Base-by-base conservation (phyloP, 2,329 filamentous ascomycete genomes). In the Volutella citrinella region DNA sequence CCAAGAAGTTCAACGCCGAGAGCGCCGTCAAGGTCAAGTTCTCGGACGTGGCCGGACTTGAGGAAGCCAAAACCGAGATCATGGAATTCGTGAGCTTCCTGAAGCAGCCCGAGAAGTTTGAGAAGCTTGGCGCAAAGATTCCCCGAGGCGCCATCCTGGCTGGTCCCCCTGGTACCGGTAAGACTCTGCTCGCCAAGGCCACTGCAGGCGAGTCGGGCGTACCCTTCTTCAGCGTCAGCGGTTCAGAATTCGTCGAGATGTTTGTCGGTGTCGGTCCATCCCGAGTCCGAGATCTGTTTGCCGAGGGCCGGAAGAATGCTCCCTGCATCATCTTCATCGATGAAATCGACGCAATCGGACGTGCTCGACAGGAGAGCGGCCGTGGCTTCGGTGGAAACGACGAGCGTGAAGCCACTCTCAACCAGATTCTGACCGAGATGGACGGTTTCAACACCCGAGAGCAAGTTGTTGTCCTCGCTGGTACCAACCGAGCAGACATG, bases 291-390 rank as follows among this genome's bases (percentile, higher is more conserved):
- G 93, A 98, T 63, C 70, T 98, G 32, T 98, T 98, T 56, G 82
- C 88, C 37, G 95, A 87, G 51, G 93, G 93, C 13, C 81, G 93
- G 38, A 97, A 97, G 72, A 95, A 87, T 64, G 87, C 93, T 1
- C 93, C 93, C 5, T 98, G 93, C 67, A 98, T 98, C 64, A 94
- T 98, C 64, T 98, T 98, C 71, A 97, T 98, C 49, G 93, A 98
- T 59, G 93, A 98, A 65, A 98, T 98, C 52, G 93, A 98, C 61
- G 93, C 93, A 38, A 96, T 98, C 54, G 93, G 93, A 51, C 88
- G 90, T 59, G 86, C 91, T 35, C 80, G 93, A 66, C 74, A 82
- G 15, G 94, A 95, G 58, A 79, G 83, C 21, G 84, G 83, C 46
- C 54, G 56, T 28, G 67, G 68, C 38, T 84, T 85, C 23, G 90